Conservation (phyloP, 2,329 filamentous ascomycete species). For the Sporothrix schenckii region DNA sequence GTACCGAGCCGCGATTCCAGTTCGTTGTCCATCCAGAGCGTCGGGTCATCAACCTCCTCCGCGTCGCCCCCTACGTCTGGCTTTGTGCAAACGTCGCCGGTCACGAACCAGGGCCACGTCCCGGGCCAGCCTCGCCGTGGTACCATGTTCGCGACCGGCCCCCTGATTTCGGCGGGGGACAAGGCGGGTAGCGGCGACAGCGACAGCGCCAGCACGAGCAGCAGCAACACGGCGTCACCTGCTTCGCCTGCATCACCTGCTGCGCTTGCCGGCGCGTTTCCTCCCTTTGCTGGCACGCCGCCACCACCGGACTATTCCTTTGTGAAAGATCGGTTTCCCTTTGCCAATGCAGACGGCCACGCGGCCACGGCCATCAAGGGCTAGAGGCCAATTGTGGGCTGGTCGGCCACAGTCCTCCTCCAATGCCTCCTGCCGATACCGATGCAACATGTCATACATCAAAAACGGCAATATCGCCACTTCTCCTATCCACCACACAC, state of each 20-base stretch:
- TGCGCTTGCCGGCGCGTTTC: conserved; percentile 50
- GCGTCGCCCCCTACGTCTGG: background rate
- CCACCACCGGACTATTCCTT: conserved; percentile 49
- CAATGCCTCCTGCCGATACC: conserved; percentile 1
- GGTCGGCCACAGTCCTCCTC: background rate
- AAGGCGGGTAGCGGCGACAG: conserved; percentile 23
- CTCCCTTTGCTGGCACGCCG: conserved; percentile 53
- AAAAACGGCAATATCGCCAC: background rate
- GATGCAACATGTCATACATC: background rate
- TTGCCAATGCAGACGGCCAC: conserved; percentile 53
- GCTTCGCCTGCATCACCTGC: conserved; percentile 48
- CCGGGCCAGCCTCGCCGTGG: conserved; percentile 33
- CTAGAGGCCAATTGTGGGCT: conserved; percentile 34
- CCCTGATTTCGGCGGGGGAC: background rate
- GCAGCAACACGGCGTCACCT: conserved; percentile 35
- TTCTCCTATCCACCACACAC: conserved; percentile 13
- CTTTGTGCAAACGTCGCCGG: background rate
- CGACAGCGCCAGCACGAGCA: conserved; percentile 35
- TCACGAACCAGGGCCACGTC: background rate
- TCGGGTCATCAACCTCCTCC: conserved; percentile 6
- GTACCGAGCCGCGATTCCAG: conserved; percentile 45
- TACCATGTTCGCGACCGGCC: background rate
- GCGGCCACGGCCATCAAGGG: conserved; percentile 54
- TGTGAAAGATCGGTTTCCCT: conserved; percentile 54
- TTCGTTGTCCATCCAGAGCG: conserved; percentile 38